Conservation (phyloP, 176 grass and related monocot species). For the Elaeis guineensis region DNA sequence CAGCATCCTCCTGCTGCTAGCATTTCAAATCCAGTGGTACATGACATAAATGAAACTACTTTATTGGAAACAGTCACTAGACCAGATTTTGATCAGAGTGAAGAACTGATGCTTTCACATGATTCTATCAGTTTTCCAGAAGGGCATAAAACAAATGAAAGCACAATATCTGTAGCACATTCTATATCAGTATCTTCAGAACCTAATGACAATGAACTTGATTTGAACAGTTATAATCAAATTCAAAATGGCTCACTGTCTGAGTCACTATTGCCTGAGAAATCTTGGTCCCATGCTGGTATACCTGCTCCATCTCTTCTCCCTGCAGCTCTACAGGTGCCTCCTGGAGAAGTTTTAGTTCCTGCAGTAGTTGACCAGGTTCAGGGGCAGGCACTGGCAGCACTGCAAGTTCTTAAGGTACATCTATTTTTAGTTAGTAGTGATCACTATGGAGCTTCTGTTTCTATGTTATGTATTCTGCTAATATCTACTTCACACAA, state of each 20-base stretch:
- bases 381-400: slow-evolving; percentile 59
- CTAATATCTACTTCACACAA: not conserved
- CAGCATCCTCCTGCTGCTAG: not conserved
- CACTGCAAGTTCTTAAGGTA: slow-evolving; percentile 86
- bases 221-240: slow-evolving; percentile 13
- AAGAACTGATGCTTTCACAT: slow-evolving; percentile 14
- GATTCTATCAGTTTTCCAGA: slow-evolving; percentile 15
- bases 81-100: slow-evolving; percentile 18
- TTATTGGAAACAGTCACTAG: slow-evolving; percentile 16
- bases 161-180: slow-evolving; percentile 3
- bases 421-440: not conserved
- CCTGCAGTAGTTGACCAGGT: slow-evolving; percentile 62
- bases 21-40: slow-evolving; percentile 4
- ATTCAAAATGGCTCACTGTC: slow-evolving; percentile 19
- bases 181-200: not conserved
- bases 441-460: not conserved
- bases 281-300: slow-evolving; percentile 47
- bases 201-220: slow-evolving; percentile 10
- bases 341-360: slow-evolving; percentile 61
- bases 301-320: slow-evolving; percentile 67
- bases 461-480: not conserved
- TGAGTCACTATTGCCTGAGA: slow-evolving; percentile 15
- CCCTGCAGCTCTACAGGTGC: slow-evolving; percentile 44
- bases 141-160: not conserved
- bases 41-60: slow-evolving; percentile 1